Base-by-base conservation (phyloP, 2,329 filamentous ascomycete species). In the Trichoderma sp. region DNA sequence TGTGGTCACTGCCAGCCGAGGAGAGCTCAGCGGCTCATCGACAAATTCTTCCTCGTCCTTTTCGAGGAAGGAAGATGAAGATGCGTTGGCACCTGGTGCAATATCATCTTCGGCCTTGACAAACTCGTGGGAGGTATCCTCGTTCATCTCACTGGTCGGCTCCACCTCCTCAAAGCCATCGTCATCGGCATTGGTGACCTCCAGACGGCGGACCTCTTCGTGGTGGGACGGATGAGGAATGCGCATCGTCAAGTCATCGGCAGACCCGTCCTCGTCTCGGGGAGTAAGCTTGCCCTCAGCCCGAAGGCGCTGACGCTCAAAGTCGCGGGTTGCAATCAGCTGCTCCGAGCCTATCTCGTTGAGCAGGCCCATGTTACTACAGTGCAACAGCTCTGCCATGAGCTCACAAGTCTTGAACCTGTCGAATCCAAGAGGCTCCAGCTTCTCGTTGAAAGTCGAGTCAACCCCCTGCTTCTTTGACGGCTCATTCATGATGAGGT, bases 361-460 rank as follows among this genome's bases (percentile, higher is more conserved):
- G 71, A 99, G 82, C 39, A 99, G 83, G 6, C 92, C 94, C 95
- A 99, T 99, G 77, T 99, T 99, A 78, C 94, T 98, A 80, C 95
- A 99, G 79, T 99, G 95, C 45, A 99, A 82, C 53, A 99, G 84
- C 79, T 99, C 95, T 1, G 95, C 95, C 95, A 99, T 98, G 69
- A 99, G 84, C 80, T 99, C 95, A 78, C 95, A 99, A 0, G 95
- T 98, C 83, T 99, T 99, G 84, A 99, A 99, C 22, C 95, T 87
- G 79, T 99, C 95, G 76, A 99, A 99, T 2, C 95, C 95, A 10
- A 99, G 85, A 4, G 95, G 94, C 78, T 98, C 93, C 63, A 99
- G 94, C 78, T 91, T 92, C 54, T 90, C 88, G 63, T 94, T 94
- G 82, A 97, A 99, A 0, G 95, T 95, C 3, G 93, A 94, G 73